phyloP scores from a whole-genome alignment of 495 filamentous ascomycete species.

The Pyronema domesticum region DNA sequence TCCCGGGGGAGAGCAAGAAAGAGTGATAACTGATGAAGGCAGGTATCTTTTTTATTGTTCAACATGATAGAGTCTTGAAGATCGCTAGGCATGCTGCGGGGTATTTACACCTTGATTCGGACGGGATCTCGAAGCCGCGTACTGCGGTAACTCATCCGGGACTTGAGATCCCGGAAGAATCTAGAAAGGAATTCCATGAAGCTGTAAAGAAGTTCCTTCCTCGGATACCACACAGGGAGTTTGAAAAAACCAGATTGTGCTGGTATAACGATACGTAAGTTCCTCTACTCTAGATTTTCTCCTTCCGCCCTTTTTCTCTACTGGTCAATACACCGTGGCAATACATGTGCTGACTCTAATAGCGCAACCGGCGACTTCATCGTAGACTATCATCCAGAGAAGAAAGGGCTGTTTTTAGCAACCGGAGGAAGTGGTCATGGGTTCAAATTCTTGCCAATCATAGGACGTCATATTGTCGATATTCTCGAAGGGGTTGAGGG shows the following conservation, averaged over 20 bases:
- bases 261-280: constrained; percentile 44
- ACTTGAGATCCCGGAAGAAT: constrained; percentile 39
- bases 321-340: too few species aligned
- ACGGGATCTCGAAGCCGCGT: constrained; percentile 32
- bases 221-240: not conserved
- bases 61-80: constrained; percentile 45
- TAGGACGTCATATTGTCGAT: constrained; percentile 62
- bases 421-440: constrained; percentile 76
- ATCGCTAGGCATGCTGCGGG: constrained; percentile 69
- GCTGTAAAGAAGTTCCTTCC: not conserved
- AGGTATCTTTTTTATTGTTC: not conserved
- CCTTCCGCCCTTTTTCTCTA: not conserved
- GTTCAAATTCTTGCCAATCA: constrained; percentile 76
- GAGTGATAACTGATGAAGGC: not conserved
- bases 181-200: constrained; percentile 28
- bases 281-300: not conserved
- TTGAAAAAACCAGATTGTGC: constrained; percentile 50
- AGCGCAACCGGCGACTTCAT: constrained; percentile 68
- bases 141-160: constrained; percentile 30
- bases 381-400: constrained; percentile 53
- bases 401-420: constrained; percentile 53
- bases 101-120: constrained; percentile 50
- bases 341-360: constrained; percentile 30
- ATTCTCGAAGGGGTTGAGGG: constrained; percentile 41
- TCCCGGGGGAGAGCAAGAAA: constrained; percentile 34